Evolutionary conservation across 1,284 basidiomycete genomes (phyloP).

Genomic region (Pyrrhoderma lamaoense): DNA sequence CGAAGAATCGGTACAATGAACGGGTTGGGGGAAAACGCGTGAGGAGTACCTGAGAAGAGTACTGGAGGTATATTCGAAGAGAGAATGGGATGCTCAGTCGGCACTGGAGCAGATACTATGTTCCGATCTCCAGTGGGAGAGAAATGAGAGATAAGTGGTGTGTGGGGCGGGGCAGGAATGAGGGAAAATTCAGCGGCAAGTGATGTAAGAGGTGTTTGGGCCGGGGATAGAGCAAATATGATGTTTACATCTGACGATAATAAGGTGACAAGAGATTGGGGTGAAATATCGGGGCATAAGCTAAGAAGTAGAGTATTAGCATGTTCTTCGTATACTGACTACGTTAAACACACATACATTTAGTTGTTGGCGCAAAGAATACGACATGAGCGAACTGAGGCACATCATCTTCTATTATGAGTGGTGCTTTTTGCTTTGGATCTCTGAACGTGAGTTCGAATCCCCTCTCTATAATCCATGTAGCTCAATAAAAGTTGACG

Average conservation of each 20-base stretch:
- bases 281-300: conserved; percentile 71
- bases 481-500: not conserved
- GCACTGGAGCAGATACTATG: conserved; percentile 48
- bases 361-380: conserved; percentile 74
- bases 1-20: conserved; percentile 76
- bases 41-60: conserved; percentile 75
- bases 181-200: conserved; percentile 75
- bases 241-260: conserved; percentile 76
- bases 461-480: conserved; percentile 48
- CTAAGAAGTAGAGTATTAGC: conserved; percentile 32
- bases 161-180: conserved; percentile 64
- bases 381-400: conserved; percentile 79
- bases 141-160: conserved; percentile 70
- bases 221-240: conserved; percentile 72
- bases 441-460: conserved; percentile 79
- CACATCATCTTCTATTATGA: conserved; percentile 63
- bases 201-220: conserved; percentile 61
- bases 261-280: conserved; percentile 74
- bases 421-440: conserved; percentile 63
- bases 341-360: conserved; percentile 58
- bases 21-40: conserved; percentile 74
- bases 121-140: conserved; percentile 54
- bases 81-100: conserved; percentile 36
- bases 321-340: not conserved
- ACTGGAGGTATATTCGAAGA: conserved; percentile 43